Base-by-base conservation (phyloP, 2,329 filamentous ascomycete genomes). In the Niveomyces coronatus region DNA sequence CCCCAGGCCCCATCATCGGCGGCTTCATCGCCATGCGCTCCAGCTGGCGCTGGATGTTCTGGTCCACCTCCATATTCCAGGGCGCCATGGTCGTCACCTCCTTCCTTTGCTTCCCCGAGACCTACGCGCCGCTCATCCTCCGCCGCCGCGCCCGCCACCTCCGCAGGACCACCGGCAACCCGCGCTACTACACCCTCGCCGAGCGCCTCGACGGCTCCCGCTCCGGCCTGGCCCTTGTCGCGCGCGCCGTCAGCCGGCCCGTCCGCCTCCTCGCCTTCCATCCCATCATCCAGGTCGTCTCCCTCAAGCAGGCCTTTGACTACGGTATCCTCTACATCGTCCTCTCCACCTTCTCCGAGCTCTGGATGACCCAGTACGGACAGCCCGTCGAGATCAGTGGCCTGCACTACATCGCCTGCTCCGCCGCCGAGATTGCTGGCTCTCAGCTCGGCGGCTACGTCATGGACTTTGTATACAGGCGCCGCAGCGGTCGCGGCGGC, bases 261-360 rank as follows among this genome's bases (percentile, higher is more conserved):
- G 64, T 78, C 38, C 64, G 66, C 2, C 61, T 82, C 4, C 58
- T 82, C 1, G 46, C 49, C 6, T 75, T 72, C 1, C 74, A 81
- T 37, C 71, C 74, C 9, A 77, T 79, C 41, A 66, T 81, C 18
- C 73, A 76, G 47, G 61, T 70, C 17, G 52, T 73, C 0, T 64
- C 74, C 0, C 30, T 70, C 9, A 71, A 77, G 47, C 68, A 69
- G 46, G 76, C 70, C 1, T 72, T 75, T 44, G 57, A 72, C 13
- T 81, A 79, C 45, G 77, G 78, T 0, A 53, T 78, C 1, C 69
- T 81, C 50, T 82, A 81, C 40, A 68, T 82, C 16, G 64, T 77
- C 20, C 65, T 83, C 1, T 70, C 73, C 0, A 79, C 71, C 3
- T 80, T 80, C 45, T 71, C 79, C 0, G 49, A 54, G 0, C 60